Evolutionary conservation across 2,329 filamentous ascomycete species (phyloP), one percentile per base, ranked within the genome.

Genomic region (Coniosporium tulheliwenetii): DNA sequence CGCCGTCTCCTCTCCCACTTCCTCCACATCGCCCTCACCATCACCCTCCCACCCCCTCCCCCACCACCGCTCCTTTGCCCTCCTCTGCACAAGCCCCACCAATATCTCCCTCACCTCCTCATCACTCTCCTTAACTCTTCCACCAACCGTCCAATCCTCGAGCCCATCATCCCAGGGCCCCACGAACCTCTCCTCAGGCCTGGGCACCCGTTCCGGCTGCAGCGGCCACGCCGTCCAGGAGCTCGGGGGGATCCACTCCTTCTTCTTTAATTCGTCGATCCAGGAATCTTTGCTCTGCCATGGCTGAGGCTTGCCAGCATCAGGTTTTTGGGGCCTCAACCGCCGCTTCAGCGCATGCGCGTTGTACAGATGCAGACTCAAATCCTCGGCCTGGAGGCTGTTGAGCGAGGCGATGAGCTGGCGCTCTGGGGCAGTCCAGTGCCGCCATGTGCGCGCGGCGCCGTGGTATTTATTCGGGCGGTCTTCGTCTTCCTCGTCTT

Each of bases 151-250:
- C 19, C 19, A 26, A 7, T 26, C 19, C 19, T 7, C 19, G 7
- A 26, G 19, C 19, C 19, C 19, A 26, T 26, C 19, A 26, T 26
- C 19, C 19, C 19, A 26, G 19, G 19, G 19, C 19, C 19, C 19
- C 45, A 55, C 63, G 47, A 64, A 66, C 39, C 65, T 56, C 45
- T 82, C 70, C 14, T 64, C 63, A 10, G 67, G 64, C 12, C 65
- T 61, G 1, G 82, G 83, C 7, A 91, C 76, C 19, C 70, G 61
- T 7, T 66, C 61, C 4, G 72, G 65, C 14, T 68, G 67, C 52
- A 93, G 57, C 4, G 89, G 89, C 89, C 89, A 95, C 0, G 86
- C 82, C 13, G 83, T 84, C 87, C 89, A 95, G 4, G 55, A 47
- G 43, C 71, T 74, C 0, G 73, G 51, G 1, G 71, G 67, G 12